These are phyloP conservation scores for Cinnamomum chago DNA, from an alignment of 164 flowering plant species.

Conservation along the genomic window DNA sequence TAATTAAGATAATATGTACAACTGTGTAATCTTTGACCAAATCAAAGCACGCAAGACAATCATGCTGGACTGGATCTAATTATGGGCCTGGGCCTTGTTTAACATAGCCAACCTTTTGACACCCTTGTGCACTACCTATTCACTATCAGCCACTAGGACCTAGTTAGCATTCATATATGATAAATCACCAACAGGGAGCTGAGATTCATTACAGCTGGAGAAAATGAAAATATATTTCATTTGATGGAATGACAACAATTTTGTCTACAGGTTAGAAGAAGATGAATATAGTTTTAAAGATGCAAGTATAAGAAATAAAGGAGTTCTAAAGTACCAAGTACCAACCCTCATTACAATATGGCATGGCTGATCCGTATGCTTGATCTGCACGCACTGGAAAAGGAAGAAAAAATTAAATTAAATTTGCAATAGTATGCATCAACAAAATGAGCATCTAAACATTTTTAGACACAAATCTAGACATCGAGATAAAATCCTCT, in stretches of 20 bases:
- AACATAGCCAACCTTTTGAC: no score
- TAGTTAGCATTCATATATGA: no score
- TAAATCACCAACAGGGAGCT: neutral
- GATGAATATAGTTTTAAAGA: neutral
- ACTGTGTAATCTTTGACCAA: no score
- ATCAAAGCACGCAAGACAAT: no score
- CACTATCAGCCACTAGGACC: no score
- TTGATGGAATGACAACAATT: neutral
- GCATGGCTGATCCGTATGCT: conserved; percentile 45
- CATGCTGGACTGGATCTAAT: no score
- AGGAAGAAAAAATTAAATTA: neutral
- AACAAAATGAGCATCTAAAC: neutral
- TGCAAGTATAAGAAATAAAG: neutral
- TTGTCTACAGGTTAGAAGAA: neutral
- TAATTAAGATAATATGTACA: no score
- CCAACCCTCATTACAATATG: conserved; percentile 64
- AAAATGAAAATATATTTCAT: neutral
- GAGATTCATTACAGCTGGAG: neutral
- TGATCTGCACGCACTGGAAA: conserved; percentile 47
- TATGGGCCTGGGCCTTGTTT: no score
- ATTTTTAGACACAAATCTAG: no score
- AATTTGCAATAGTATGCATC: neutral
- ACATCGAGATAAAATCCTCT: no score
- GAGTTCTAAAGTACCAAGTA: conserved; percentile 24
- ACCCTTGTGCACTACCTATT: no score